Evolutionary conservation across 2,329 filamentous ascomycete species (phyloP), one percentile per base, ranked within the genome.

Genomic region (Penicillium rolfsii): DNA sequence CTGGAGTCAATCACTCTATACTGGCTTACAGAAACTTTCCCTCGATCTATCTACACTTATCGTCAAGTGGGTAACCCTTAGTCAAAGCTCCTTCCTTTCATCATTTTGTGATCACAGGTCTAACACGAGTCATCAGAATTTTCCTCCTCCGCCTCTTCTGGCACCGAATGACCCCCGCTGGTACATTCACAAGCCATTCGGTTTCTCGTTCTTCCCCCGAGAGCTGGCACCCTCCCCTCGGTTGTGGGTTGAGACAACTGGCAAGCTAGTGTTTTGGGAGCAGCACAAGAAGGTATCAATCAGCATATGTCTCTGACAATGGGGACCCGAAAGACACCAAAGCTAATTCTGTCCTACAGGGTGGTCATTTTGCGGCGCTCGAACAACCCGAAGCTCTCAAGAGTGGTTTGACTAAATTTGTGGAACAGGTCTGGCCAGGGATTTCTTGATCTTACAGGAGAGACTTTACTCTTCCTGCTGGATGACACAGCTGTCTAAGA

Each of bases 291-390:
- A 71, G 64, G 76, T 76, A 68, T 45, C 62, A 7, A 68, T 45
- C 62, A 7, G 36, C 6, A 35, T 14, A 14, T 9, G 11, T 30
- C 16, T 36, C 30, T 30, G n/a, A 50, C 28, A 33, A 33, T 22
- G 2, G 14, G 14, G 9, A 48, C n/a, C 2, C 2, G 7, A 8
- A n/a, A 4, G 4, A 14, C 4, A 9, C 16, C 19, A 48, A 4
- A 30, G 3, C 50, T 60, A 24, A 46, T 14, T 58, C 2, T 24
- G 36, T 28, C 26, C 12, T 70, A 22, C 9, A 75, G 67, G 84
- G 84, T 16, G 84, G 85, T 0, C 84, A 86, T 71, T 86, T 85
- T 67, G 82, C 84, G 1, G 73, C 77, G 0, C 70, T 79, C 9
- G 79, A 82, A 43, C 76, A 79, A 24, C 77, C 78, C 0, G 67